Evolutionary conservation across 176 grass and related monocot species (phyloP), one percentile per base, ranked within the genome.

Genomic region (Alopecurus myosuroides): DNA sequence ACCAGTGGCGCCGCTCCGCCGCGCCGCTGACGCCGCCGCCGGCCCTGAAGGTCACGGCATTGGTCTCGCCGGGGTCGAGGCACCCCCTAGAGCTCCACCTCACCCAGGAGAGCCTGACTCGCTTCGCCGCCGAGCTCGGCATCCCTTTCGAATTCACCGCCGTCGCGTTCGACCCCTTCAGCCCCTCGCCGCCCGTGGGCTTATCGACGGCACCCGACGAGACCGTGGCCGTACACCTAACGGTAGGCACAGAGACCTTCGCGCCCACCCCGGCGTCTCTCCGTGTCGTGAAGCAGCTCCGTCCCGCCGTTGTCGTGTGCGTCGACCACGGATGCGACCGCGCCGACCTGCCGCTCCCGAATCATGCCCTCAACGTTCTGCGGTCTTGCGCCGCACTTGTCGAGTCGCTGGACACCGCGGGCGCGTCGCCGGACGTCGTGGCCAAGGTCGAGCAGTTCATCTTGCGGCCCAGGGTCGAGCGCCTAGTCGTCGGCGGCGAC

Each of bases 1-100:
- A 78, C 76, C 86, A 80, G 12, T 82, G 86, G 76, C 70, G 80
- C 41, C 68, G 82, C 30, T 40, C 83, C 2, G n/a, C 70, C 18
- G 42, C 52, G 2, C 41, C 51, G 8, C 42, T 67, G 8, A 41
- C 78, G 12, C 25, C 51, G 22, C 71, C 76, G 23, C 75, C 79
- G 1, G 7, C 0, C 20, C 23, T 94, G 4, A 89, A 87, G 70
- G 46, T 94, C 36, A 91, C 92, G 3, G 89, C 92, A 33, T 80
- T 91, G 45, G 84, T 84, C 0, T 71, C 86, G 28, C 83, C 58
- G 22, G 50, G 68, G 31, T 81, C 89, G 14, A 62, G 74, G 12
- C 89, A 94, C 80, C 92, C 89, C 1, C 77, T 91, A 0, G 89
- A 94, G 80, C 89, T 94, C 80, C 86, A 70, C 18, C 86, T 94